Conservation (phyloP, 352 stramenopile genomes). For the Phytopythium kandeliae region DNA sequence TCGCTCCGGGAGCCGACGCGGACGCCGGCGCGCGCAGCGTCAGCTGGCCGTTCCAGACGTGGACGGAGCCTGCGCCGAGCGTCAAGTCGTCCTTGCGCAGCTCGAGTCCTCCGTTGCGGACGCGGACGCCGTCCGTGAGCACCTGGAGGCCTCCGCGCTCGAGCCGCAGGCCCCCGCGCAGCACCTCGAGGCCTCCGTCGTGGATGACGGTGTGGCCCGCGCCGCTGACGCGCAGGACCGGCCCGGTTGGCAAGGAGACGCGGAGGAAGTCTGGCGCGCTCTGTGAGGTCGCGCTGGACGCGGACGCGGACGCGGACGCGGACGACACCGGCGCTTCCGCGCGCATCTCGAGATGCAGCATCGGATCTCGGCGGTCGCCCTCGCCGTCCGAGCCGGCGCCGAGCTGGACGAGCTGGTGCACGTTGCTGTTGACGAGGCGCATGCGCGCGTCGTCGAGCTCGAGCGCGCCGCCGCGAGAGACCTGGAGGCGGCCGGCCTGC, state of each 20-base stretch:
- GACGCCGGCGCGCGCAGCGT: slow-evolving; percentile 14
- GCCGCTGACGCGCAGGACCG: slow-evolving; percentile 48
- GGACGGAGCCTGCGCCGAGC: slow-evolving; percentile 31
- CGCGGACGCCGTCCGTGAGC: slow-evolving; percentile 43
- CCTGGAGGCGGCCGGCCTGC: slow-evolving; percentile 27
- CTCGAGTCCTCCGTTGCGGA: slow-evolving; percentile 33
- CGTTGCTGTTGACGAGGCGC: slow-evolving; percentile 29
- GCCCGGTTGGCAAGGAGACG: slow-evolving; percentile 22
- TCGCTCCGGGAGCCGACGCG: no score
- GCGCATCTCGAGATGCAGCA: slow-evolving; percentile 33
- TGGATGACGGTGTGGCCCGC: slow-evolving; percentile 49
- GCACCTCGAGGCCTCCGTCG: slow-evolving; percentile 48
- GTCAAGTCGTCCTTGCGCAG: slow-evolving; percentile 37
- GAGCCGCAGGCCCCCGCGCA: slow-evolving; percentile 50
- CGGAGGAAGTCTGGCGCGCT: slow-evolving; percentile 41
- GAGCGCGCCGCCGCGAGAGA: slow-evolving; percentile 33
- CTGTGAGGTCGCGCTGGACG: slow-evolving; percentile 9
- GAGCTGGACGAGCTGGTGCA: slow-evolving; percentile 31
- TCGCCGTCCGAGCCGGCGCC: slow-evolving; percentile 1
- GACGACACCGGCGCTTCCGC: slow-evolving; percentile 3
- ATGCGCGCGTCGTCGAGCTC: slow-evolving; percentile 37
- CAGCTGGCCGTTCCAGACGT: slow-evolving; percentile 35
- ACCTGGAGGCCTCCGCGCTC: slow-evolving; percentile 54
- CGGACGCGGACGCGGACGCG: no score
- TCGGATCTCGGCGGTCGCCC: slow-evolving; percentile 6